Conservation (phyloP, 495 filamentous ascomycete species). For the Letharia lupina region DNA sequence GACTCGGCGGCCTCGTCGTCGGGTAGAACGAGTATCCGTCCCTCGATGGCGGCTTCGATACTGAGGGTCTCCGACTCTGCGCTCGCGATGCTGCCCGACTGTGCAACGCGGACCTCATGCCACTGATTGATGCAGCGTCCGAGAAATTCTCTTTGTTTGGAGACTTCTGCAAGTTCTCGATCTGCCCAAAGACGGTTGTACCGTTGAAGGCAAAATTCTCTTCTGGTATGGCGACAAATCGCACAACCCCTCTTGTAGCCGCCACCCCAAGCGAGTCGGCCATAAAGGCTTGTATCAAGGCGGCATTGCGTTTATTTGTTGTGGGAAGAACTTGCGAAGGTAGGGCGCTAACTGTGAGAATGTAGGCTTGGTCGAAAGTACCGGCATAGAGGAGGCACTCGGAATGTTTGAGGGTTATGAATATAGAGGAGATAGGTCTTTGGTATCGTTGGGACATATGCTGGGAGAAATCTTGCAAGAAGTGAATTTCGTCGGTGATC, state of each 20-base stretch:
- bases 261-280: constrained; percentile 57
- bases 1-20: constrained; percentile 24
- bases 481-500: constrained; percentile 36
- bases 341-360: constrained; percentile 67
- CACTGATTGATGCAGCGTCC: not conserved
- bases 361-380: constrained; percentile 69
- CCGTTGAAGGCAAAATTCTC: constrained; percentile 64
- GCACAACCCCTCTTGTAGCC: constrained; percentile 55
- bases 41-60: constrained; percentile 21
- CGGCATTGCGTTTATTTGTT: constrained; percentile 75
- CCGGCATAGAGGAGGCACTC: constrained; percentile 66
- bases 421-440: constrained; percentile 58
- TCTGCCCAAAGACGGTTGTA: constrained; percentile 58
- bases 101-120: not conserved
- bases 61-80: constrained; percentile 23
- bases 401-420: constrained; percentile 66
- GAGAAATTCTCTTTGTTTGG: constrained; percentile 15
- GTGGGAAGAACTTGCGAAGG: constrained; percentile 59
- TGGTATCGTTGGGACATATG: constrained; percentile 66
- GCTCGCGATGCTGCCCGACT: constrained; percentile 22
- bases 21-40: constrained; percentile 7
- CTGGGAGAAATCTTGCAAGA: constrained; percentile 61
- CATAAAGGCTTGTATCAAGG: constrained; percentile 62
- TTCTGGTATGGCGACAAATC: constrained; percentile 60
- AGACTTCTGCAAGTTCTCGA: constrained; percentile 48